Percentiles rank a stretch among this genome's conserved stretches.
Evolutionary conservation across 2,329 filamentous ascomycete species (phyloP).

Genomic region (Trematosphaeria pertusa): DNA sequence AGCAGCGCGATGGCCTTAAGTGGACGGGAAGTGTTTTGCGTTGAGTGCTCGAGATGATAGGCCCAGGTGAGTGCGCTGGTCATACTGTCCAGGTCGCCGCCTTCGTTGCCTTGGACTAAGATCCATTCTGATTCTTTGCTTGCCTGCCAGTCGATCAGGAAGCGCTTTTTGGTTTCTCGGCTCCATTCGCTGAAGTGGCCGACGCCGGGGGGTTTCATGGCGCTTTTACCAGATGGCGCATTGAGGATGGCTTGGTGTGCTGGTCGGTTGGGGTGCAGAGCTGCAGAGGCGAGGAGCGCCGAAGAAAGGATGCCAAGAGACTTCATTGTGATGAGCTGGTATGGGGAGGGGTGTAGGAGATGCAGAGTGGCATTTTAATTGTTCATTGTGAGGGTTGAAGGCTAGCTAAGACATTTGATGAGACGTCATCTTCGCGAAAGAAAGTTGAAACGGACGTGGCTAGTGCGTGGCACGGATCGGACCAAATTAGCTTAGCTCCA

Average conservation of each 20-base stretch:
- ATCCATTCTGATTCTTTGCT: constrained; percentile 53
- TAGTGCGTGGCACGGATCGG: not conserved
- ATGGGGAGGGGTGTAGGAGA: not conserved
- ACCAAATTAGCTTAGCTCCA: no score
- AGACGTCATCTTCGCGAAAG: not conserved
- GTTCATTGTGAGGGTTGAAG: no score
- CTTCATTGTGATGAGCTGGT: not conserved
- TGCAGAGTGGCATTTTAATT: not conserved
- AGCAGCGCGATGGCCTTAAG: constrained; percentile 56
- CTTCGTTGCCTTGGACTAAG: constrained; percentile 56
- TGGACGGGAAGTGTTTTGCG: constrained; percentile 50
- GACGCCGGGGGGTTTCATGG: constrained; percentile 41
- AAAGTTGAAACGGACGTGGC: not conserved
- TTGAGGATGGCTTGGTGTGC: constrained; percentile 27
- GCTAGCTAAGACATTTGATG: not conserved
- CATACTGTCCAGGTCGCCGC: constrained; percentile 55
- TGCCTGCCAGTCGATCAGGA: constrained; percentile 57
- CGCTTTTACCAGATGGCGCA: constrained; percentile 12
- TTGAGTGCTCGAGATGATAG: constrained; percentile 56
- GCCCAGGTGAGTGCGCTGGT: constrained; percentile 56
- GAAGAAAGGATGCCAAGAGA: not conserved
- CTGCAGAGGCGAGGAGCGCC: constrained; percentile 2
- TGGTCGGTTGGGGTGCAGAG: constrained; percentile 24
- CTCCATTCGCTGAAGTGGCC: constrained; percentile 60
- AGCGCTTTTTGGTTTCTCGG: constrained; percentile 54